phyloP scores from a whole-genome alignment of 2,329 filamentous ascomycete genomes.

The Paecilomyces sp. region DNA sequence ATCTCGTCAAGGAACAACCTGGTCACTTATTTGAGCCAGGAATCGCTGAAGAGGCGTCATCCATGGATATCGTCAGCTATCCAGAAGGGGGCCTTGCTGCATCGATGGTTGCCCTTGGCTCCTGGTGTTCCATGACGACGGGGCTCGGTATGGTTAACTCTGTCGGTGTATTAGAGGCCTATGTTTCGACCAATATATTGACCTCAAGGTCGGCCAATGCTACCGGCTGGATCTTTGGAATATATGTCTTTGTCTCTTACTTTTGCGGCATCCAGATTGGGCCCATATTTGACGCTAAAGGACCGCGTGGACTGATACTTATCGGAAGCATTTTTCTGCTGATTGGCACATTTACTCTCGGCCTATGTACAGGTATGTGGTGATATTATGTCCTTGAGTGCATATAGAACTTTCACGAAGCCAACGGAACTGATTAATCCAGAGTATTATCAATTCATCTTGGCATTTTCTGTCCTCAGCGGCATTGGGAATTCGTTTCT shows the following conservation, averaged over 20 bases:
- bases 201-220: conserved; percentile 3
- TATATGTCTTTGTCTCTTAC: conserved; percentile 21
- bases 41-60: no score
- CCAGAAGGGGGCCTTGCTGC: not conserved
- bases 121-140: conserved; percentile 23
- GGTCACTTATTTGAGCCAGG: no score
- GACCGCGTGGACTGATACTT: conserved; percentile 16
- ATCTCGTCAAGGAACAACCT: no score
- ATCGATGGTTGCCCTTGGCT: conserved; percentile 1
- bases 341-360: conserved; percentile 11
- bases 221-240: conserved; percentile 21
- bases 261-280: conserved; percentile 21
- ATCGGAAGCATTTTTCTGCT: conserved; percentile 12
- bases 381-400: not conserved
- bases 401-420: no score
- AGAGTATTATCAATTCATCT: conserved; percentile 37
- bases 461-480: conserved; percentile 32
- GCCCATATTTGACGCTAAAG: conserved; percentile 22
- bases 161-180: conserved; percentile 16
- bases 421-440: not conserved
- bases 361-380: conserved; percentile 14
- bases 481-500: conserved; percentile 32
- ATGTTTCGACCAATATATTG: conserved; percentile 10
- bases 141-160: conserved; percentile 34
- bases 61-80: not conserved